Evolutionary conservation across 2,329 filamentous ascomycete genomes (phyloP).

Genomic region (Knoxdaviesia capensis): DNA sequence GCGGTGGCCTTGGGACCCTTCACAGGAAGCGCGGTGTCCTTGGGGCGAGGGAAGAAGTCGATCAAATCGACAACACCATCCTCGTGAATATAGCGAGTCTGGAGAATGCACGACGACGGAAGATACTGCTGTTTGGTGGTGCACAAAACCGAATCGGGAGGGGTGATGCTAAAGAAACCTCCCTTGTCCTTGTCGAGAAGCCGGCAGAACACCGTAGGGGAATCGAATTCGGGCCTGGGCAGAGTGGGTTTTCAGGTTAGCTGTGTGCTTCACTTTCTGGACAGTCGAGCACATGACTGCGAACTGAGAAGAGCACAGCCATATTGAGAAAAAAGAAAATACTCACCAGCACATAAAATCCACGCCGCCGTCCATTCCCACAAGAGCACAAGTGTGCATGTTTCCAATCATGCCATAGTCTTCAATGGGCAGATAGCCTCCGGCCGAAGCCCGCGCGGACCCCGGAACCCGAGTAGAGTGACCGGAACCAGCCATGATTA

Average conservation of each 20-base stretch:
- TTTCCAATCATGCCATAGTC: conserved; percentile 67
- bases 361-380: conserved; percentile 52
- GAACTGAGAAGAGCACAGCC: too few relatives aligned
- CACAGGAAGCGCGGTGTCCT: conserved; percentile 30
- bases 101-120: conserved; percentile 53
- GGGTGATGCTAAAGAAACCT: conserved; percentile 50
- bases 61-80: conserved; percentile 53
- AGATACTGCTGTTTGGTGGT: conserved; percentile 65
- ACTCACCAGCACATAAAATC: conserved; percentile 60
- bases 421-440: conserved; percentile 43
- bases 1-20: conserved; percentile 26
- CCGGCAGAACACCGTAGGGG: conserved; percentile 54
- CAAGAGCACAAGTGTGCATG: conserved; percentile 59
- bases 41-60: conserved; percentile 58
- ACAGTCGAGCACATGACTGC: too few relatives aligned
- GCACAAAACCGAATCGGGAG: conserved; percentile 26
- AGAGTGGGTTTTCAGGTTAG: conserved; percentile 1
- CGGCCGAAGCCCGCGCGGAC: conserved; percentile 4
- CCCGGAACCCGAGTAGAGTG: too few relatives aligned
- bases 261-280: neutral
- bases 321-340: neutral
- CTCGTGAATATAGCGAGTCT: conserved; percentile 61
- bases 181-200: conserved; percentile 57
- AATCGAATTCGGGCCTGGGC: conserved; percentile 55
- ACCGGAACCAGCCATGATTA: too few relatives aligned